Conservation (phyloP, 148 eudicot species). For the Polygonum aviculare region DNA sequence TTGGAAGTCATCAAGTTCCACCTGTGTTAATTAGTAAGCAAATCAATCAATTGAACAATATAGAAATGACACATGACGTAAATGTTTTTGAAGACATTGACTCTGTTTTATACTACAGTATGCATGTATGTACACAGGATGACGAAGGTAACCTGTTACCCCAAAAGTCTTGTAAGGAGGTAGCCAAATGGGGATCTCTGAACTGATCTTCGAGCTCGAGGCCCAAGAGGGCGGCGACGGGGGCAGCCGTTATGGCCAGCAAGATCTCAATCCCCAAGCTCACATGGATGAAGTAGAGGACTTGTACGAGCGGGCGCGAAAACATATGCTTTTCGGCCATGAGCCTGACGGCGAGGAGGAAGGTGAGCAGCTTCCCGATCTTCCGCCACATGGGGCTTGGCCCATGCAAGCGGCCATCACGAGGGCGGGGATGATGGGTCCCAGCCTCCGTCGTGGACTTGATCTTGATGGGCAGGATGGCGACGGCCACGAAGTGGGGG, state of each 20-base stretch:
- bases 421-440: neutral
- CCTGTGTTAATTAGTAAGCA: constrained; percentile 7
- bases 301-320: neutral
- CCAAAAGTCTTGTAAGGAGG: constrained; percentile 68
- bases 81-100: too few relatives aligned
- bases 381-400: neutral
- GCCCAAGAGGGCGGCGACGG: constrained; percentile 28
- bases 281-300: constrained; percentile 31
- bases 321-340: neutral
- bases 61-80: too few relatives aligned
- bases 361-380: neutral
- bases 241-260: constrained; percentile 23
- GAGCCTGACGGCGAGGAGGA: neutral
- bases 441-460: neutral
- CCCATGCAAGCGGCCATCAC: neutral
- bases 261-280: constrained; percentile 33
- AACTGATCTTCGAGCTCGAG: constrained; percentile 44
- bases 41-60: too few relatives aligned
- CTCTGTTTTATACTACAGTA: too few relatives aligned
- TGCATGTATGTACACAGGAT: neutral
- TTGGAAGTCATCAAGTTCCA: constrained; percentile 60
- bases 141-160: constrained; percentile 28
- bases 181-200: constrained; percentile 43
- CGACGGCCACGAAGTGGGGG: constrained; percentile 33
- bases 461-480: constrained; percentile 48